These are phyloP conservation scores for Glonium stellatum DNA, from an alignment of 495 filamentous ascomycete genomes.

Conservation along the genomic window DNA sequence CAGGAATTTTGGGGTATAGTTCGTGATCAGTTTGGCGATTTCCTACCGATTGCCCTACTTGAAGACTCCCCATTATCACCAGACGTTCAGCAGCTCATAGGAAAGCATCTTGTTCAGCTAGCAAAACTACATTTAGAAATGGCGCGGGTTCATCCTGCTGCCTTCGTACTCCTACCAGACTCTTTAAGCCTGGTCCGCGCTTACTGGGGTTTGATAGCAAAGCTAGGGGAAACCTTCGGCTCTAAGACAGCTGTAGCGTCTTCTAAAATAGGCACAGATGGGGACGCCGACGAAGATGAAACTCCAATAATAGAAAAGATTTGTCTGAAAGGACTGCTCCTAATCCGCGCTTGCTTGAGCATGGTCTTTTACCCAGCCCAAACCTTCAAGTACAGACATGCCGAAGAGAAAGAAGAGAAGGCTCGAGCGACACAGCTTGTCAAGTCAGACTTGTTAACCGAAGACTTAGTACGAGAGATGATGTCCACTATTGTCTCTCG, in stretches of 20 bases:
- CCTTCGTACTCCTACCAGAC: conserved; percentile 73
- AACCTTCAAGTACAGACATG: conserved; percentile 71
- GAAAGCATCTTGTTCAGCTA: conserved; percentile 80
- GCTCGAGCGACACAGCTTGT: conserved; percentile 55
- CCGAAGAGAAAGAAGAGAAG: conserved; percentile 63
- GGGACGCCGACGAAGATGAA: conserved; percentile 46
- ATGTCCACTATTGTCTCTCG: conserved; percentile 77
- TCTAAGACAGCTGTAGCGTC: conserved; percentile 36
- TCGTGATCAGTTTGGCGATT: conserved; percentile 62
- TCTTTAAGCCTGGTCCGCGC: conserved; percentile 64
- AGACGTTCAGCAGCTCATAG: conserved; percentile 48
- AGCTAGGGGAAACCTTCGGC: conserved; percentile 65
- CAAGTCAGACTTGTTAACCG: conserved; percentile 64
- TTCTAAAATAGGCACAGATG: conserved; percentile 43
- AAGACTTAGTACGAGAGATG: conserved; percentile 65
- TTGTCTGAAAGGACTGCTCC: conserved; percentile 68
- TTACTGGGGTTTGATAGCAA: conserved; percentile 75
- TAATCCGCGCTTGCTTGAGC: conserved; percentile 75
- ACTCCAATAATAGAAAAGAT: conserved; percentile 64
- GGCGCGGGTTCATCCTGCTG: conserved; percentile 63
- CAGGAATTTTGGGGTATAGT: conserved; percentile 68
- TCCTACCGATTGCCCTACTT: conserved; percentile 48
- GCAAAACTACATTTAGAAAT: conserved; percentile 88
- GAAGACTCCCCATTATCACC: conserved; percentile 44
- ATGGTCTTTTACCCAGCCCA: conserved; percentile 74